These are phyloP conservation scores for Rhodotorula diobovata DNA, from an alignment of 768 basidiomycete genomes.

Conservation along the genomic window DNA sequence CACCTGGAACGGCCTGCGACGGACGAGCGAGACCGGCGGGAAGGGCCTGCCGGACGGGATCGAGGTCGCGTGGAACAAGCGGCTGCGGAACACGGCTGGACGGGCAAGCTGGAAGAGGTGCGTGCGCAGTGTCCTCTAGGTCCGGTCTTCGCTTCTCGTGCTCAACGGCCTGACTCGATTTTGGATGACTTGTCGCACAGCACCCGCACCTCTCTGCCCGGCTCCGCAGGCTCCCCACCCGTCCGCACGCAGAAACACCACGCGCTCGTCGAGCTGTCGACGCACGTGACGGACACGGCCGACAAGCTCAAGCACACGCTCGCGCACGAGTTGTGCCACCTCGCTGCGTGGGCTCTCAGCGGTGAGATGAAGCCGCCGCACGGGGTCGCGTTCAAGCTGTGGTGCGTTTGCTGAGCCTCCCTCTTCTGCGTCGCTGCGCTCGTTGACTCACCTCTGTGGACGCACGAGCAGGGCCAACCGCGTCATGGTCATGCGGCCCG, in stretches of 20 bases:
- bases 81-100: slow-evolving; percentile 50
- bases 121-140: neutral
- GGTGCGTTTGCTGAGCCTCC: slow-evolving; percentile 41
- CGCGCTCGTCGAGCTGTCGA: slow-evolving; percentile 46
- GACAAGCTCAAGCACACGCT: slow-evolving; percentile 50
- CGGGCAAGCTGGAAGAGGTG: slow-evolving; percentile 46
- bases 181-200: neutral
- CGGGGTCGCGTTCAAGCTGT: slow-evolving; percentile 49
- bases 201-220: neutral
- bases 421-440: neutral
- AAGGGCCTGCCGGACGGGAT: slow-evolving; percentile 41
- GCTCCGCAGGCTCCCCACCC: neutral
- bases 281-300: slow-evolving; percentile 50
- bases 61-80: slow-evolving; percentile 47
- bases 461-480: slow-evolving; percentile 15
- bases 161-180: neutral
- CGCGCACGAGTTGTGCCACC: slow-evolving; percentile 52
- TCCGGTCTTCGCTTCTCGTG: neutral
- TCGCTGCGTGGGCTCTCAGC: slow-evolving; percentile 50
- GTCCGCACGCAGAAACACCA: neutral
- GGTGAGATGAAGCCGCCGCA: slow-evolving; percentile 50
- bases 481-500: slow-evolving; percentile 41
- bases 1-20: slow-evolving; percentile 7
- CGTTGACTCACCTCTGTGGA: no score
- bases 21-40: neutral